Base-by-base conservation (phyloP, 2,329 filamentous ascomycete genomes). In the Trichoderma arundinaceum region DNA sequence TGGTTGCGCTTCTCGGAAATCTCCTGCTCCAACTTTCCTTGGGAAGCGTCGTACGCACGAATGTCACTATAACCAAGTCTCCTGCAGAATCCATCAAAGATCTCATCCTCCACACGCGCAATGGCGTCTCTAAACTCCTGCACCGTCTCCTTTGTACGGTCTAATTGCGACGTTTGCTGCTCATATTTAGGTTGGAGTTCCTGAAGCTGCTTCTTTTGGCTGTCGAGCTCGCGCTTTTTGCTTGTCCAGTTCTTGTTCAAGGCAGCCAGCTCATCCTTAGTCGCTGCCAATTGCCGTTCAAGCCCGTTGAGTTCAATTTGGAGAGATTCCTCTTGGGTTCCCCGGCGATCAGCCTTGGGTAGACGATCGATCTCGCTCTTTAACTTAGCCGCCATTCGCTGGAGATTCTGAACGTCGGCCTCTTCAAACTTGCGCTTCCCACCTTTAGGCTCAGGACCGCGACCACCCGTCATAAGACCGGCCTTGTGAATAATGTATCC, bases 401-500 rank as follows among this genome's bases (percentile, higher is more conserved):
- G 86, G n/a, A 97, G 82, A 67, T 92, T 92, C 69, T 96, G 92
- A 35, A 97, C 88, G 71, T 97, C 93, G 7, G 90, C 87, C 71
- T 97, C 94, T 72, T 97, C 94, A 79, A 96, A 98, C 60, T 91
- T 87, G 66, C 92, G 90, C 69, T 92, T 91, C 66, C 86, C 87
- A 63, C 89, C 88, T 75, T 91, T 92, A 53, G 88, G 86, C 52
- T 90, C 87, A 1, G 88, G 89, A 35, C 92, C 90, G 68, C 93
- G 90, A 70, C 95, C 95, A 83, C 95, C 95, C 56, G 95, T 98
- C 90, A 99, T 98, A 61, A 96, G 84, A 74, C 95, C 95, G 52
- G 92, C 93, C 76, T 98, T 98, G 81, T 97, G 93, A 69, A 99
- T 97, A 67, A 99, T 90, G 63, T 90, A 94, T n/a, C 95, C 95